phyloP scores from a whole-genome alignment of 805 yeast genomes.

The Nakazawaea ishiwadae region DNA sequence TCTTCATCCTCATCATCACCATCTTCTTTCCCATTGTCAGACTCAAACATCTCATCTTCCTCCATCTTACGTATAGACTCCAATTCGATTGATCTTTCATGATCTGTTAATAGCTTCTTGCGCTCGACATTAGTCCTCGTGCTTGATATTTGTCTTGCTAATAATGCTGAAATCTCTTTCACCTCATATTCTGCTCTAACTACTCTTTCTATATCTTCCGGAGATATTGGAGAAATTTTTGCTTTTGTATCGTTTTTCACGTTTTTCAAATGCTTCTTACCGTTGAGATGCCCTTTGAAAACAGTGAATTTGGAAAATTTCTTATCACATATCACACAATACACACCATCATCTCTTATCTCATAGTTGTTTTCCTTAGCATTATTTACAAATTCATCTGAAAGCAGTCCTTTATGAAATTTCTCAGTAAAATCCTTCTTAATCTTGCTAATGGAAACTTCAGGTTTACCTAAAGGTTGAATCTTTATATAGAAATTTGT shows the following conservation, averaged over 20 bases:
- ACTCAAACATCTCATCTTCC: constrained; percentile 28
- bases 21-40: constrained; percentile 19
- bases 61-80: constrained; percentile 32
- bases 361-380: constrained; percentile 12
- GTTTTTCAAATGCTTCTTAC: constrained; percentile 70
- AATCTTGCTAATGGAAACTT: constrained; percentile 23
- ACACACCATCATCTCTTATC: constrained; percentile 28
- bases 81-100: constrained; percentile 58
- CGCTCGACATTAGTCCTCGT: constrained; percentile 66
- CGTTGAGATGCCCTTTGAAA: constrained; percentile 61
- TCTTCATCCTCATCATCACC: constrained; percentile 29
- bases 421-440: too few relatives aligned
- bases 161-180: constrained; percentile 27
- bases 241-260: constrained; percentile 14
- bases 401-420: too few relatives aligned
- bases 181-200: constrained; percentile 21
- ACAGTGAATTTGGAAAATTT: constrained; percentile 61
- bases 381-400: too few relatives aligned
- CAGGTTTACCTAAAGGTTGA: constrained; percentile 43
- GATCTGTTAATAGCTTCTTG: constrained; percentile 58
- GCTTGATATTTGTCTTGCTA: constrained; percentile 36
- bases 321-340: constrained; percentile 63
- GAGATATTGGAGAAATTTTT: constrained; percentile 10
- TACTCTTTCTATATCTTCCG: constrained; percentile 4
- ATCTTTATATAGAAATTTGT: constrained; percentile 39